phyloP scores from a whole-genome alignment of 1,284 basidiomycete genomes.

The Cystobasidiaceae sp. region DNA sequence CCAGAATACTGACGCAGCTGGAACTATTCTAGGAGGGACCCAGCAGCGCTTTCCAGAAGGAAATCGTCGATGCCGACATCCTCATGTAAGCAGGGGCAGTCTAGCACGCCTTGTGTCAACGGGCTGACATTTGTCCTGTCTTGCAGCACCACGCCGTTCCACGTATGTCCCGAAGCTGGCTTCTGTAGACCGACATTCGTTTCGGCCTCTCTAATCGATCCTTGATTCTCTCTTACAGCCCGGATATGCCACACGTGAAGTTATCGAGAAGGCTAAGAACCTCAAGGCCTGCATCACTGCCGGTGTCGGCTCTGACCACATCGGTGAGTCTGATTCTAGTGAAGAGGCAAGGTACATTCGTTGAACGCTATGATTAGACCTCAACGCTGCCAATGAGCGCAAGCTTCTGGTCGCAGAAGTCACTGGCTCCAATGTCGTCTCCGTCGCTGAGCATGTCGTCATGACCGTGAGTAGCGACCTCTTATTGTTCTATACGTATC shows the following conservation, averaged over 20 bases:
- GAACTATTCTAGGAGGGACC: conserved; percentile 68
- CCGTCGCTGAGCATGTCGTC: conserved; percentile 86
- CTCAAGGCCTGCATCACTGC: conserved; percentile 89
- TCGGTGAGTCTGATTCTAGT: not conserved
- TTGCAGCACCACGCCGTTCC: conserved; percentile 83
- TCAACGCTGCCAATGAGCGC: conserved; percentile 77
- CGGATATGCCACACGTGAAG: conserved; percentile 76
- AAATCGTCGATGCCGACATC: conserved; percentile 63
- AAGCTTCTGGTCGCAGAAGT: conserved; percentile 76
- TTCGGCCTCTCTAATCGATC: not conserved
- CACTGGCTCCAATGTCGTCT: conserved; percentile 75
- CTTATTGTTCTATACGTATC: not conserved
- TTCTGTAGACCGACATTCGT: not conserved
- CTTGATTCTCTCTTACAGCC: conserved; percentile 54
- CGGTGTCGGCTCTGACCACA: conserved; percentile 79
- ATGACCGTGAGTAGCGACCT: conserved; percentile 12
- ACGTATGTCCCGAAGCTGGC: conserved; percentile 39
- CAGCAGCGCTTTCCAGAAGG: conserved; percentile 77
- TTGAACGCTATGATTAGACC: conserved; percentile 63
- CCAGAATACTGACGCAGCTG: not conserved
- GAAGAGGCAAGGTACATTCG: not conserved
- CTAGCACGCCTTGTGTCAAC: conserved; percentile 41
- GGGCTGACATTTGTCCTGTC: conserved; percentile 50
- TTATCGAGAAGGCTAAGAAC: conserved; percentile 75
- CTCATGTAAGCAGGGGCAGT: conserved; percentile 52